phyloP scores from a whole-genome alignment of 352 stramenopile genomes.

The Phytophthora sp. region DNA sequence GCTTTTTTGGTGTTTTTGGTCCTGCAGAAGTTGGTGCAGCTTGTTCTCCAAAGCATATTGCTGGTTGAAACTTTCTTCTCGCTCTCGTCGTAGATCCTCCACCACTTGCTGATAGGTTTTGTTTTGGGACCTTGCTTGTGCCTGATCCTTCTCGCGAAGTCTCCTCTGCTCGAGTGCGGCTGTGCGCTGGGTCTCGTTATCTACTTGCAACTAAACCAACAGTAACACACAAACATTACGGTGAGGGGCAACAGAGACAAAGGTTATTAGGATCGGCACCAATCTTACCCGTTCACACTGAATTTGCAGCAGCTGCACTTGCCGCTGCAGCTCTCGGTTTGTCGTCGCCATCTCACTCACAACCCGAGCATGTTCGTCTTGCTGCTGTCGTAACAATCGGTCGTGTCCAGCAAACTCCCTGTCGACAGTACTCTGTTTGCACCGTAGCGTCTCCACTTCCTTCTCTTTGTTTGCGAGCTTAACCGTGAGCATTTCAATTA shows the following conservation, averaged over 20 bases:
- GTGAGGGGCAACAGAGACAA: not conserved
- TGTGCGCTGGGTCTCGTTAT: constrained; percentile 41
- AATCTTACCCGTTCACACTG: constrained; percentile 43
- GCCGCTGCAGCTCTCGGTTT: constrained; percentile 47
- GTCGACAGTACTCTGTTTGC: constrained; percentile 35
- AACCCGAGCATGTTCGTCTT: constrained; percentile 20
- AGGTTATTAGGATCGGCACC: not conserved
- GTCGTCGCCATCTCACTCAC: constrained; percentile 22
- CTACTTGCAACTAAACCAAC: constrained; percentile 31
- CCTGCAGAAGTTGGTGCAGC: constrained; percentile 20
- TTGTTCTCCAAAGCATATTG: constrained; percentile 33
- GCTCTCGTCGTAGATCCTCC: constrained; percentile 42
- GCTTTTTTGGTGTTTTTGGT: constrained; percentile 27
- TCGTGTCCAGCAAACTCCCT: constrained; percentile 27
- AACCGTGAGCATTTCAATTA: constrained; percentile 66
- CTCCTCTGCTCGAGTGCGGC: constrained; percentile 40
- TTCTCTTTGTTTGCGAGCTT: constrained; percentile 74
- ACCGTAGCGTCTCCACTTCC: constrained; percentile 53
- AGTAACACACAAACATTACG: not conserved
- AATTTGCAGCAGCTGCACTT: constrained; percentile 47
- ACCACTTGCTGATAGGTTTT: constrained; percentile 21
- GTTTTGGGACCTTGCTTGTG: constrained; percentile 27
- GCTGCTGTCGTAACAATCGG: constrained; percentile 34
- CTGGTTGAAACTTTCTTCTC: constrained; percentile 29
- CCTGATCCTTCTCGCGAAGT: constrained; percentile 48